Base-by-base conservation (phyloP, 2,329 filamentous ascomycete genomes). In the Fonsecaea multimorphosa region DNA sequence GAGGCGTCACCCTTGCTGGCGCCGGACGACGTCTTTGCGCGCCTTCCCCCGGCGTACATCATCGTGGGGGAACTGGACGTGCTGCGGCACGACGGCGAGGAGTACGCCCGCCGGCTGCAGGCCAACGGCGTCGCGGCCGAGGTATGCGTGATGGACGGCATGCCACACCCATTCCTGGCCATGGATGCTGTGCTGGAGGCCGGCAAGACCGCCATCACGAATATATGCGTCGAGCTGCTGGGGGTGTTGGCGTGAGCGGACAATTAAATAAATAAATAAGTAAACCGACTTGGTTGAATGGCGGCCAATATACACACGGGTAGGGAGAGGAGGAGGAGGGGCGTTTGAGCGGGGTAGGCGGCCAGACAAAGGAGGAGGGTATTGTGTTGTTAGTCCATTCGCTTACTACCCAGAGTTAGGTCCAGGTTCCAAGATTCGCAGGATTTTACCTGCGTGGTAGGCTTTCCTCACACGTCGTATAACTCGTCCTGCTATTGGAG, bases 111-210 rank as follows among this genome's bases (percentile, higher is more conserved):
- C 67, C 85, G 82, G 71, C 71, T 87, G 63, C 68, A 69, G 14
- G 74, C 76, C 1, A 80, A 80, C 1, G 84, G 84, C 0, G 82
- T 85, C 0, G 55, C 72, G n/a, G 81, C 80, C 2, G 78, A 84
- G 53, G 71, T 85, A 36, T 78, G 83, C 64, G 74, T 84, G 22
- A 83, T 85, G 80, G 78, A 81, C 70, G 83, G 84, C 0, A 83
- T 85, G 80, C 84, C 84, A 3, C 85, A 87, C 76, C 83, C 84
- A 0, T 87, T 87, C 72, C 76, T 86, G 59, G 84, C 83, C 1
- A 86, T 87, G 84, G 84, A 87, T 71, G 83, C 77, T 1, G 84
- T 78, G 1, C 72, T 87, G 55, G 79, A 84, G 63, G 84, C 82
- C 61, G 85, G 84, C 0, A 80, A 75, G 68, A 75, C 79, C 62